These are phyloP conservation scores for Nepenthes alata DNA, from an alignment of 179 eudicot species.

Conservation along the genomic window DNA sequence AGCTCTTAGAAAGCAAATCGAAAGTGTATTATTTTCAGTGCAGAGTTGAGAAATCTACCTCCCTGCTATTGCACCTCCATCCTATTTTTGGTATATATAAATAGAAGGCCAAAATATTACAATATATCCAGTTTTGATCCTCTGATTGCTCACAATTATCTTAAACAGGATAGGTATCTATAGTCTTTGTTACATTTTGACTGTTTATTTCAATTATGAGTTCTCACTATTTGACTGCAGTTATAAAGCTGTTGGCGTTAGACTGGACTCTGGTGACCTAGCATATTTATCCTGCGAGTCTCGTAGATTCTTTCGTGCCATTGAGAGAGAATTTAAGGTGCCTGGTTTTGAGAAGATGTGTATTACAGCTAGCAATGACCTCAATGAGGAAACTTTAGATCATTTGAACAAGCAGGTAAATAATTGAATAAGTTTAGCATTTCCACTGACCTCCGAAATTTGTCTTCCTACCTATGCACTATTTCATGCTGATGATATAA, in stretches of 20 bases:
- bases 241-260: constrained; percentile 79
- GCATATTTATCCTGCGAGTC: constrained; percentile 84
- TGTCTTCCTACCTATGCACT: neutral
- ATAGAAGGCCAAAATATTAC: too few species aligned
- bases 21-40: too few species aligned
- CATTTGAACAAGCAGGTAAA: constrained; percentile 90
- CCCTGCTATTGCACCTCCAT: too few species aligned
- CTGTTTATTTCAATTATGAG: neutral
- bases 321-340: constrained; percentile 74
- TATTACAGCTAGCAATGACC: constrained; percentile 94
- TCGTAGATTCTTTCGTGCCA: constrained; percentile 58
- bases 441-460: neutral
- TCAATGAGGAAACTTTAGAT: constrained; percentile 93
- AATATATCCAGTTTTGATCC: too few species aligned
- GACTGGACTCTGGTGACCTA: constrained; percentile 96
- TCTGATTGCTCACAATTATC: too few species aligned
- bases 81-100: too few species aligned
- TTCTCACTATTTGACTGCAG: constrained; percentile 22
- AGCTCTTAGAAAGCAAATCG: too few species aligned
- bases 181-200: too few species aligned
- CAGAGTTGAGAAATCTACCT: too few species aligned
- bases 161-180: too few species aligned
- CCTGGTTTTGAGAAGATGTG: constrained; percentile 60
- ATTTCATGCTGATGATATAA: neutral
- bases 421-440: neutral